Percentiles rank a stretch among this genome's conserved stretches.
Conservation (phyloP, 345 rosid species). For the Adansonia digitata region DNA sequence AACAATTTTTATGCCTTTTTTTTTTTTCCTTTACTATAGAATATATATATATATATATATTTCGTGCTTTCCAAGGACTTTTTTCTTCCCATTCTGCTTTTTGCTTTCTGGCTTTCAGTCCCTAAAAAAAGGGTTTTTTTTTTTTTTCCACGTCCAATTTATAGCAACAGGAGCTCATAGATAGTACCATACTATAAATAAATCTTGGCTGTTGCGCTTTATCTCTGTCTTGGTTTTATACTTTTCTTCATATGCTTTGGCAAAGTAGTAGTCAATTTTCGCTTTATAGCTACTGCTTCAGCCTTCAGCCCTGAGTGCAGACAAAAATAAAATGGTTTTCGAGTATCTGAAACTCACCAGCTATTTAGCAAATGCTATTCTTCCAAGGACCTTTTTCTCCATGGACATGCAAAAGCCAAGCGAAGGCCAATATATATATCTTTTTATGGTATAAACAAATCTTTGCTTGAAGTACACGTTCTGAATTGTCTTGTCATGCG, state of each 20-base stretch:
- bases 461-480: constrained; percentile 25
- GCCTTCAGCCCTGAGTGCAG: no score
- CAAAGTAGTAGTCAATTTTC: no score
- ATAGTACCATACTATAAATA: constrained; percentile 5
- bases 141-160: constrained; percentile 8
- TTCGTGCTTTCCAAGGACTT: constrained; percentile 25
- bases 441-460: background rate
- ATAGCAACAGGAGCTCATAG: background rate
- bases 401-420: constrained; percentile 11
- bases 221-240: background rate
- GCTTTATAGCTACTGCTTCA: no score
- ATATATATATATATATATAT: background rate
- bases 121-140: constrained; percentile 29
- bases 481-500: constrained; percentile 36
- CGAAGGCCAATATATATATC: background rate
- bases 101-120: constrained; percentile 36
- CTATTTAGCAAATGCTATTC: no score
- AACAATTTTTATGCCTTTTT: constrained; percentile 18
- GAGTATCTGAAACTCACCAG: no score
- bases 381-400: background rate
- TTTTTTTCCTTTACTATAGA: background rate
- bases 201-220: constrained; percentile 36
- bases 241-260: no score
- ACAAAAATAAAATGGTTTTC: no score
- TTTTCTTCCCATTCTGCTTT: background rate